Evolutionary conservation across 495 filamentous ascomycete species (phyloP), one percentile per base, ranked within the genome.

Genomic region (Pyronema omphalodes): DNA sequence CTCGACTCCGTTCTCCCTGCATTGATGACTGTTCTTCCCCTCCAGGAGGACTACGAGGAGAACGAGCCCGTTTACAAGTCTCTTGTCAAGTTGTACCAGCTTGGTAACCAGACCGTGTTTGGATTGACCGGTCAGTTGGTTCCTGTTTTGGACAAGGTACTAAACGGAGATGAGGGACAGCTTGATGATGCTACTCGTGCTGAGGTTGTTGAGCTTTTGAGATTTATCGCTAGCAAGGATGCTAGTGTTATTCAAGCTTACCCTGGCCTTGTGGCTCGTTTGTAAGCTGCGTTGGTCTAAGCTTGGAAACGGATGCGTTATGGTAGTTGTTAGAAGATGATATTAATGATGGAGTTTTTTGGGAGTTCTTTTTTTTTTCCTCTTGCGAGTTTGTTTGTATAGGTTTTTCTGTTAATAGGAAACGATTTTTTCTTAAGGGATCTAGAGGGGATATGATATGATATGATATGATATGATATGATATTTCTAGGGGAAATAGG

Each of bases 41-140:
- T 96, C 60, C 87, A 83, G 70, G 88, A 94, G 60, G 91, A 98
- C 67, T 96, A 77, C 58, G 88, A 94, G 68, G 91, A 98, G 77
- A 96, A 98, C 71, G 82, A 84, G 56, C 85, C 89, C 9, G 77
- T 96, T 37, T 98, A 80, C 69, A 74, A 80, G 60, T 88, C 85
- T 77, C 77, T 98, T 62, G 80, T 85, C 65, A 77, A 83, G 66
- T 73, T 96, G 53, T 95, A 93, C 68, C 78, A 83, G 61, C 72
- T 74, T 54, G 73, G 79, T 40, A 79, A 93, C 63, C 71, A 76
- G 15, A 86, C 80, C 29, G 73, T 93, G 59, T 77, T 80, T 57
- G 71, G 76, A 47, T 76, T 94, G 29, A 94, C 91, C 1, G 79
- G 80, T 6, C 73, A 77, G 58, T 73, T 98, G 44, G 72, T 93